Base-by-base conservation (phyloP, 805 yeast genomes). In the Kregervanrija delftensis region DNA sequence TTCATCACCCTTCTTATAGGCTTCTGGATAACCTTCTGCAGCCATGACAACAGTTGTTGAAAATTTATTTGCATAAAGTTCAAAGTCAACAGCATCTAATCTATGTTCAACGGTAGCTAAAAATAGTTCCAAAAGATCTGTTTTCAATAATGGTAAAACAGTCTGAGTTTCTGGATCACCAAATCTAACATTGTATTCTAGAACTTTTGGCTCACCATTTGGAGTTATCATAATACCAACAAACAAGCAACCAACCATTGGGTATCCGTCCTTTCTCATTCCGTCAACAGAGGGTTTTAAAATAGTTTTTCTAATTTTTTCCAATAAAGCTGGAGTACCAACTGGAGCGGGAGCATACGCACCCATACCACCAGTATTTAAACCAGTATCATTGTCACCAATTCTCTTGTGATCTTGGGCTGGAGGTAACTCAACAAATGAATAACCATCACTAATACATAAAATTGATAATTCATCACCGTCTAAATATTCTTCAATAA, bases 111-210 rank as follows among this genome's bases (percentile, higher is more conserved):
- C 96, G 52, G 95, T 83, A 39, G 98, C 99, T 44, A 91, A 67
- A 77, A 95, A 79, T 39, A 93, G 80, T 65, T 90, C 88, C 39
- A 96, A 93, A 59, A 93, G 74, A 66, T 93, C 99, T n/a, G 96
- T 83, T 39, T 86, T 70, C 51, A 93, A 70, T 59, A 93, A 73
- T 15, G 97, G 96, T 59, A 93, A 71, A 17, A 93, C 96, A 3
- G 97, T 86, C 71, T 93, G 99, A 33, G 98, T 93, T 69, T 93
- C 99, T 53, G 99, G 99, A 65, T 93, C 99, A 51, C 99, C 99
- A 56, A 93, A 95, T 68, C 99, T 82, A 42, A 95, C 98, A 57
- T 93, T 93, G 68, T 95, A 93, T 67, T 93, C 99, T 58, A 93
- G 73, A 4, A 90, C 96, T 69, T 89, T 87, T 54, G 99, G 98